Evolutionary conservation across 345 rosid species (phyloP).

Genomic region (Kandelia obovata): DNA sequence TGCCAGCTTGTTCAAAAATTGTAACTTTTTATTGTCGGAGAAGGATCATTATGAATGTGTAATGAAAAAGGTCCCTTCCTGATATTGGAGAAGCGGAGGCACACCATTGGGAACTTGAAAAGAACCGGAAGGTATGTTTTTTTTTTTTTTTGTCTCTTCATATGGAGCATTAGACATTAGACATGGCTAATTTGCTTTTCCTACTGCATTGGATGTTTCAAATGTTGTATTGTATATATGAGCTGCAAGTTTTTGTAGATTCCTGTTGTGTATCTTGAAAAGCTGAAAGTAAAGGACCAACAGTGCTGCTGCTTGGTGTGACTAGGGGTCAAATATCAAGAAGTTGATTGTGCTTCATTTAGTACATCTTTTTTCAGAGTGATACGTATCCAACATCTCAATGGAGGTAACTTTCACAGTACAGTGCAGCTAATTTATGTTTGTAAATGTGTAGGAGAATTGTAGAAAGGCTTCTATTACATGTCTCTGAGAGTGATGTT

Average conservation of each 20-base stretch:
- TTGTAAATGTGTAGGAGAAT: constrained; percentile 54
- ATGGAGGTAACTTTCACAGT: not conserved
- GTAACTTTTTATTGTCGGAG: constrained; percentile 31
- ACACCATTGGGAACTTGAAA: constrained; percentile 48
- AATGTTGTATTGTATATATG: too few species aligned
- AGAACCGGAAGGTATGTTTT: constrained; percentile 50
- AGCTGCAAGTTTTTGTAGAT: not conserved
- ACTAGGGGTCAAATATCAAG: not conserved
- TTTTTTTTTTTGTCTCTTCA: not conserved
- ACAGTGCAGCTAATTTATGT: constrained; percentile 1
- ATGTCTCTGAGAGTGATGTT: constrained; percentile 79
- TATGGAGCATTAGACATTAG: not conserved
- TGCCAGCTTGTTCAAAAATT: constrained; percentile 16
- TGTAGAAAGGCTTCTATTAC: constrained; percentile 85
- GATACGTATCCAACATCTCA: not conserved
- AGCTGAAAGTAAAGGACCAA: not conserved
- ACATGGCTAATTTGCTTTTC: constrained; percentile 2
- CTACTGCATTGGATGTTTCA: not conserved
- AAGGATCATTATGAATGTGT: constrained; percentile 66
- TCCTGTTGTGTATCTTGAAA: not conserved
- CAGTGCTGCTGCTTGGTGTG: not conserved
- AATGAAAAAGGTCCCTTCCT: constrained; percentile 72
- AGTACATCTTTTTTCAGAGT: constrained; percentile 2
- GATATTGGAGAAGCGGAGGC: constrained; percentile 67
- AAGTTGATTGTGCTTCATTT: not conserved